These are phyloP conservation scores for Coffea eugenioides DNA, from an alignment of 257 asterid species.

Conservation along the genomic window DNA sequence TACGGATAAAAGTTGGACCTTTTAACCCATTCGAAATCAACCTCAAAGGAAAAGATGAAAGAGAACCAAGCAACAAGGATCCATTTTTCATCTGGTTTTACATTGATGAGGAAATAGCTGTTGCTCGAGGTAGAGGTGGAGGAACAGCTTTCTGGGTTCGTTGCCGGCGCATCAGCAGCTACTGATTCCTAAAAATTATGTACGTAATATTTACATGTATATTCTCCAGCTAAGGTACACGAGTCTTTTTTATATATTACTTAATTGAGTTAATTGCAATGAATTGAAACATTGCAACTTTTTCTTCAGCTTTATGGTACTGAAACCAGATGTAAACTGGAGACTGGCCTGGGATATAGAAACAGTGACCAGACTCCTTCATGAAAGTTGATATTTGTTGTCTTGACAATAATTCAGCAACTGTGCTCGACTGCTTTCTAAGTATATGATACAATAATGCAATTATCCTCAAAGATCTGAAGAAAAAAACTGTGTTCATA, in stretches of 20 bases:
- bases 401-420: neutral
- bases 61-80: conserved; percentile 72
- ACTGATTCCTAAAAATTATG: conserved; percentile 6
- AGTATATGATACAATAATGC: too few relatives aligned
- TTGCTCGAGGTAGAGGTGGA: conserved; percentile 92
- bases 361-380: neutral
- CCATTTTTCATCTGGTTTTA: conserved; percentile 91
- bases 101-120: conserved; percentile 90
- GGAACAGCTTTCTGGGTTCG: conserved; percentile 98
- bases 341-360: neutral
- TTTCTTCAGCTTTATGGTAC: neutral
- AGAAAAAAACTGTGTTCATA: too few relatives aligned
- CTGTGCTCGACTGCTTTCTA: neutral
- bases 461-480: neutral
- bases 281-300: neutral
- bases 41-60: conserved; percentile 64
- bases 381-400: neutral
- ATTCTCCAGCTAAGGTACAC: neutral
- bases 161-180: conserved; percentile 36
- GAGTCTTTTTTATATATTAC: neutral
- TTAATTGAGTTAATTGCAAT: neutral
- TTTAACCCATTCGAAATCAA: conserved; percentile 62
- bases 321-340: neutral
- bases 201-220: too few relatives aligned
- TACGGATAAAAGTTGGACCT: conserved; percentile 77